Conservation (phyloP, 805 yeast genomes). For the Ogataea populi-albae region DNA sequence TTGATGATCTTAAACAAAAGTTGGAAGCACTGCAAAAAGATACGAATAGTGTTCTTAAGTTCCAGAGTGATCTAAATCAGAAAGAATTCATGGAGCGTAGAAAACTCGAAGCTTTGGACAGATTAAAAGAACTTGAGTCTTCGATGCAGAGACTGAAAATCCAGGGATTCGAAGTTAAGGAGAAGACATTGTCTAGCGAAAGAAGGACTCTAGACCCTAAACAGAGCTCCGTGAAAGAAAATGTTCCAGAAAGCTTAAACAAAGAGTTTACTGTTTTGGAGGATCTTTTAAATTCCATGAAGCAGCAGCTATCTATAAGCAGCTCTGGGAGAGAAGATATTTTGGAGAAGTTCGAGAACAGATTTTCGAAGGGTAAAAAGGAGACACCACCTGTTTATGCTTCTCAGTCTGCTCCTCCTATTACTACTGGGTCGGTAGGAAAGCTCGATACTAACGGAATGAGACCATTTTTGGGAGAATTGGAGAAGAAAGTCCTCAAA, state of each 20-base stretch:
- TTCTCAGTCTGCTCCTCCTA: slow-evolving; percentile 21
- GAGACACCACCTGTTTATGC: slow-evolving; percentile 22
- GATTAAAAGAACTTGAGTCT: slow-evolving; percentile 67
- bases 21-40: slow-evolving; percentile 65
- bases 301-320: slow-evolving; percentile 27
- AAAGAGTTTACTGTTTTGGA: slow-evolving; percentile 26
- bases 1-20: slow-evolving; percentile 54
- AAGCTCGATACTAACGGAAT: slow-evolving; percentile 19
- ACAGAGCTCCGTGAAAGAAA: slow-evolving; percentile 11
- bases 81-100: slow-evolving; percentile 58
- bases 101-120: slow-evolving; percentile 63
- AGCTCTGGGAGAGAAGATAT: too few species aligned
- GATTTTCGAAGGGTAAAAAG: slow-evolving; percentile 29
- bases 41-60: slow-evolving; percentile 72
- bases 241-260: slow-evolving; percentile 18
- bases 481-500: slow-evolving; percentile 47
- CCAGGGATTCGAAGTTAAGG: slow-evolving; percentile 15
- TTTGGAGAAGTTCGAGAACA: slow-evolving; percentile 26
- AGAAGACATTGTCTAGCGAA: slow-evolving; percentile 2
- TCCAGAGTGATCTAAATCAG: slow-evolving; percentile 45
- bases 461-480: slow-evolving; percentile 49
- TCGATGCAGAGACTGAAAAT: slow-evolving; percentile 22
- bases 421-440: slow-evolving; percentile 15
- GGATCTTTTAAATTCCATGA: slow-evolving; percentile 24
- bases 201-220: slow-evolving; percentile 32